phyloP scores from a whole-genome alignment of 208 protist genomes.

The Trypanosoma vivax region DNA sequence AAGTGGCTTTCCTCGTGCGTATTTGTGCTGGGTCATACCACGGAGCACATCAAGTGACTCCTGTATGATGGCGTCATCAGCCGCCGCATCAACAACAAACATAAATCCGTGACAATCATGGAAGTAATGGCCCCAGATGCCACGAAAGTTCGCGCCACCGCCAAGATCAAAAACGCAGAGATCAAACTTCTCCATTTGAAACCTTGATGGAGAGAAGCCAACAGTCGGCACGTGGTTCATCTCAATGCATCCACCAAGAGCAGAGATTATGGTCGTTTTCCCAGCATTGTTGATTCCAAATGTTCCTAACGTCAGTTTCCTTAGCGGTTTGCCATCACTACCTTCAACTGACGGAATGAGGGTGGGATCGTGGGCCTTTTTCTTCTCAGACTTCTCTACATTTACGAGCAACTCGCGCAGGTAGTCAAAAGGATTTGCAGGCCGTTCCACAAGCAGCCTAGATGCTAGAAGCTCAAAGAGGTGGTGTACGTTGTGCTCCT shows the following conservation, averaged over 20 bases:
- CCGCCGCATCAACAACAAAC: slow-evolving; percentile 77
- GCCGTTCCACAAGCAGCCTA: slow-evolving; percentile 77
- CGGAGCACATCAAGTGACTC: slow-evolving; percentile 65
- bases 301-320: slow-evolving; percentile 75
- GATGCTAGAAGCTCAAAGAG: slow-evolving; percentile 88
- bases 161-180: slow-evolving; percentile 90
- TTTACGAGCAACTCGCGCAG: slow-evolving; percentile 60
- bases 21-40: slow-evolving; percentile 85
- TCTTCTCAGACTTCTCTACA: slow-evolving; percentile 70
- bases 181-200: slow-evolving; percentile 82
- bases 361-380: slow-evolving; percentile 76
- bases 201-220: slow-evolving; percentile 81
- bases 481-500: slow-evolving; percentile 86
- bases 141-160: slow-evolving; percentile 81
- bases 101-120: slow-evolving; percentile 88
- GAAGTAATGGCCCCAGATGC: slow-evolving; percentile 91
- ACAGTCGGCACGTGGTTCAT: slow-evolving; percentile 83
- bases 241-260: slow-evolving; percentile 95
- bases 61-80: slow-evolving; percentile 48
- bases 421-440: slow-evolving; percentile 84
- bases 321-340: slow-evolving; percentile 3
- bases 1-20: slow-evolving; percentile 95
- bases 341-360: slow-evolving; percentile 35
- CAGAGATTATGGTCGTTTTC: slow-evolving; percentile 98
- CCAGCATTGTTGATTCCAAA: slow-evolving; percentile 92